Percentiles rank a stretch among this genome's conserved stretches.
Evolutionary conservation across 2,329 filamentous ascomycete species (phyloP).

Genomic region (Cercospora nicotianae): DNA sequence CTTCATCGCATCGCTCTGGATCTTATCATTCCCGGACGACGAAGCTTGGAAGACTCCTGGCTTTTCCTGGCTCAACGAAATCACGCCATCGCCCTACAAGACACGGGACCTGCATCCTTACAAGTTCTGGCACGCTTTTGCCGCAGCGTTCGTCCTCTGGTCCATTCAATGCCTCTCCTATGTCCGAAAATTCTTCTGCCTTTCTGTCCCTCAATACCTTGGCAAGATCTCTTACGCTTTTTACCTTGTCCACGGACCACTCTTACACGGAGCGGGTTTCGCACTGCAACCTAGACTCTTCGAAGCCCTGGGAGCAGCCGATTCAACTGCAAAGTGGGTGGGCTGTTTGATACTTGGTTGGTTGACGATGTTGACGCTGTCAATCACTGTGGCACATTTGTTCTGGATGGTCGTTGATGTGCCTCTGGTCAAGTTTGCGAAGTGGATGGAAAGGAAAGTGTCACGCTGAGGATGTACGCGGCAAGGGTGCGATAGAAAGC

Average conservation of each 20-base stretch:
- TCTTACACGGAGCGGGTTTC: conserved; percentile 18
- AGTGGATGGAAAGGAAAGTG: conserved; percentile 7
- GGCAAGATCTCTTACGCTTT: conserved; percentile 23
- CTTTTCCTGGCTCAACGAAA: conserved; percentile 10
- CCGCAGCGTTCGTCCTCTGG: conserved; percentile 15
- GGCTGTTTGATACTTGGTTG: conserved; percentile 14
- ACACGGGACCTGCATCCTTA: neutral
- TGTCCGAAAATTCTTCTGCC: conserved; percentile 4
- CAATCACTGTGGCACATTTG: conserved; percentile 13
- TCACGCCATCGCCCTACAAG: conserved; percentile 4
- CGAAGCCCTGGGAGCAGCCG: neutral
- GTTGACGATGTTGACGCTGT: conserved; percentile 16
- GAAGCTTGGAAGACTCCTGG: conserved; percentile 14
- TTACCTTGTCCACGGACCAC: conserved; percentile 23
- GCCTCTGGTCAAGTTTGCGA: conserved; percentile 15
- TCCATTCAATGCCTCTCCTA: conserved; percentile 3
- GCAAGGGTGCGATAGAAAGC: too few species aligned
- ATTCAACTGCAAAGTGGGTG: conserved; percentile 2
- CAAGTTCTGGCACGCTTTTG: conserved; percentile 18
- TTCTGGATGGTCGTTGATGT: conserved; percentile 21
- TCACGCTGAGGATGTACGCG: neutral
- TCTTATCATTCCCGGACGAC: conserved; percentile 23
- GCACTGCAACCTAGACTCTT: conserved; percentile 17
- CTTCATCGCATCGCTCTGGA: conserved; percentile 9
- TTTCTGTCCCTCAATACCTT: conserved; percentile 18